Conservation (phyloP, 2,329 filamentous ascomycete genomes). For the Pseudogymnoascus sp. region DNA sequence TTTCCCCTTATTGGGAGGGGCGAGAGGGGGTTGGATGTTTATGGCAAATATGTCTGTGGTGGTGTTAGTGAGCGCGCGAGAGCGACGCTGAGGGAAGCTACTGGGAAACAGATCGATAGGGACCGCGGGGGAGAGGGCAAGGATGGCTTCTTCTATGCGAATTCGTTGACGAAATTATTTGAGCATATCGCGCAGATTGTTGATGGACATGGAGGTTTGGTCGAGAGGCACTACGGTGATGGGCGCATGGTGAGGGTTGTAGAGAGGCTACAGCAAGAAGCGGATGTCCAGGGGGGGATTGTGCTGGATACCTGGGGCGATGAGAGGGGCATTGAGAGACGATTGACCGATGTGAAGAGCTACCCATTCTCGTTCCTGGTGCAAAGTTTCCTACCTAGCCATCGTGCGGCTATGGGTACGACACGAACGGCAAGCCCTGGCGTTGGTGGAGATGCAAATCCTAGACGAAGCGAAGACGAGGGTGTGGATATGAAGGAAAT, state of each 20-base stretch:
- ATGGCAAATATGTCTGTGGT: slow-evolving; percentile 91
- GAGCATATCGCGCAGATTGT: slow-evolving; percentile 97
- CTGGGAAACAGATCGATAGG: slow-evolving; percentile 35
- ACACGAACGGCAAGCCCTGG: slow-evolving; percentile 71
- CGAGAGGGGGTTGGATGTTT: slow-evolving; percentile 85
- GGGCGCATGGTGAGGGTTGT: slow-evolving; percentile 95
- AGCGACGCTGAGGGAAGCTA: slow-evolving; percentile 63
- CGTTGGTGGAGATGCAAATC: slow-evolving; percentile 39
- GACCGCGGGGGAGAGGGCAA: slow-evolving; percentile 38
- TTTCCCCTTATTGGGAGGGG: slow-evolving; percentile 88
- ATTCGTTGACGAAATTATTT: slow-evolving; percentile 82
- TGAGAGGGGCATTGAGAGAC: slow-evolving; percentile 73
- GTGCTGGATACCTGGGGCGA: slow-evolving; percentile 94
- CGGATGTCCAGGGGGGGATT: slow-evolving; percentile 92
- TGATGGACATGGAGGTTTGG: slow-evolving; percentile 79
- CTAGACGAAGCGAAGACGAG: slow-evolving; percentile 72
- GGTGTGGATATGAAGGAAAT: slow-evolving; percentile 95
- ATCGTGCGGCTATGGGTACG: slow-evolving; percentile 50
- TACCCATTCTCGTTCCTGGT: slow-evolving; percentile 97
- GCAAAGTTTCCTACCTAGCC: slow-evolving; percentile 76
- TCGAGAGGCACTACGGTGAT: slow-evolving; percentile 86
- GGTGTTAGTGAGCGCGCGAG: slow-evolving; percentile 82
- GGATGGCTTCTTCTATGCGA: slow-evolving; percentile 86
- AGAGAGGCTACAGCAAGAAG: slow-evolving; percentile 84
- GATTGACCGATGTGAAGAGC: slow-evolving; percentile 89